A percentile compares a stretch with the other conserved stretches of the same genome.
Conservation (phyloP, 768 basidiomycete genomes). For the Paxillus ammoniavirescens region DNA sequence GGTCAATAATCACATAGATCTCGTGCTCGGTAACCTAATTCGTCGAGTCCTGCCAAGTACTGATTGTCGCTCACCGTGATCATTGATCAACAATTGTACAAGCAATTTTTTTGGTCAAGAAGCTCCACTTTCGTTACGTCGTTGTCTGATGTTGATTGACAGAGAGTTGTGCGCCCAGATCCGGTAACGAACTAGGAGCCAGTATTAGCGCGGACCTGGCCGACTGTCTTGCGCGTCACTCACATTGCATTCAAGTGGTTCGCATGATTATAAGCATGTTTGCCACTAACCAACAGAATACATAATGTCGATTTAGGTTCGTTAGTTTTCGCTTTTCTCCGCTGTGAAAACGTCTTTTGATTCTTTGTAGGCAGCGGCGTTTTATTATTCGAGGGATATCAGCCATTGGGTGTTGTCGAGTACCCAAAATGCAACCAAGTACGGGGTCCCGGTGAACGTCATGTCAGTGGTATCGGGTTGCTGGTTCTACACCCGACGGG, state of each 20-base stretch:
- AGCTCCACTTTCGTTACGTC: not conserved
- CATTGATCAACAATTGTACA: too few relatives aligned
- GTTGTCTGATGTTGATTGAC: not conserved
- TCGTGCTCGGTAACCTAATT: not conserved
- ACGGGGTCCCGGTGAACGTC: conserved; percentile 43
- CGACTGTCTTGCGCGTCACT: not conserved
- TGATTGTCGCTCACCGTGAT: not conserved
- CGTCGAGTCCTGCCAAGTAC: not conserved
- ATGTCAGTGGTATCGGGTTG: conserved; percentile 64
- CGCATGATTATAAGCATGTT: conserved; percentile 35
- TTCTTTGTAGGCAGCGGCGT: conserved; percentile 1
- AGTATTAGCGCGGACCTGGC: not conserved
- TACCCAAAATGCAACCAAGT: conserved; percentile 24
- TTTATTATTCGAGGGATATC: conserved; percentile 41
- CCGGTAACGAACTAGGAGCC: not conserved
- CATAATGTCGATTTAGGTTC: conserved; percentile 38
- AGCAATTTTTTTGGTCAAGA: not conserved
- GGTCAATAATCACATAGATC: not conserved
- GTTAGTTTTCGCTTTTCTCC: not conserved
- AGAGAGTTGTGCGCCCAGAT: too few relatives aligned
- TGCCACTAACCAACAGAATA: conserved; percentile 39
- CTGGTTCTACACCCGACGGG: conserved; percentile 54
- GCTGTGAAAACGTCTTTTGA: too few relatives aligned
- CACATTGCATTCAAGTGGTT: not conserved
- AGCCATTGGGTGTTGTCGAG: conserved; percentile 38